phyloP scores from a whole-genome alignment of 2,329 filamentous ascomycete species.

The Elsinoe australis region DNA sequence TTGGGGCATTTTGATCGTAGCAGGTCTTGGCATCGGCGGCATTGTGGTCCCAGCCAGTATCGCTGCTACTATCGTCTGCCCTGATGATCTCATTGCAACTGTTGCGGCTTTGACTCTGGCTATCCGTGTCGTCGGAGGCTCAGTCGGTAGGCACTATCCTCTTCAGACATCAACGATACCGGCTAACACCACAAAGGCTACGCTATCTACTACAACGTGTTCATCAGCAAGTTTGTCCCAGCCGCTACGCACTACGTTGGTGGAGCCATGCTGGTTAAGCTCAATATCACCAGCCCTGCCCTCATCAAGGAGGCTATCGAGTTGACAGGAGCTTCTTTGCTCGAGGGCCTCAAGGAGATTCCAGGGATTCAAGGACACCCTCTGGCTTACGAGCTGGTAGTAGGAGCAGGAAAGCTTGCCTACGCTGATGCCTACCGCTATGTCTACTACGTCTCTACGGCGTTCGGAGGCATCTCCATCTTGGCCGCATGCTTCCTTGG shows the following conservation, averaged over 20 bases:
- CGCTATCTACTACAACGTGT: conserved; percentile 46
- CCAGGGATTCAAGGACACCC: conserved; percentile 48
- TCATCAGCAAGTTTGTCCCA: conserved; percentile 41
- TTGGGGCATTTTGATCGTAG: conserved; percentile 53
- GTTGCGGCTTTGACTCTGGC: conserved; percentile 60
- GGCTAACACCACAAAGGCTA: conserved; percentile 21
- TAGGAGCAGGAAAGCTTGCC: conserved; percentile 49
- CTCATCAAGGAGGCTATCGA: conserved; percentile 46
- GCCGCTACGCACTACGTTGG: conserved; percentile 44
- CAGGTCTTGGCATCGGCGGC: conserved; percentile 58
- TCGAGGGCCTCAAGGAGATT: conserved; percentile 42
- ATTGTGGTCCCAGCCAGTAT: conserved; percentile 61
- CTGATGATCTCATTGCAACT: conserved; percentile 62
- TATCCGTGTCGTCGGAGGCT: conserved; percentile 61
- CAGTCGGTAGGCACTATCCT: conserved; percentile 38
- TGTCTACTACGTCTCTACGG: conserved; percentile 56
- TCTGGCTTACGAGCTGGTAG: conserved; percentile 45
- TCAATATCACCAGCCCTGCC: conserved; percentile 43
- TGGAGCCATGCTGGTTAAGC: conserved; percentile 40
- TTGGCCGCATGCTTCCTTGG: conserved; percentile 52
- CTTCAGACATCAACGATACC: not conserved
- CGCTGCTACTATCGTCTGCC: conserved; percentile 58
- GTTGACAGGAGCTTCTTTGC: conserved; percentile 47
- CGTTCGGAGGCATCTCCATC: conserved; percentile 51
- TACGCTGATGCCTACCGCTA: conserved; percentile 53